Base-by-base conservation (phyloP, 2,329 filamentous ascomycete species). In the Xylaria hypoxylon region DNA sequence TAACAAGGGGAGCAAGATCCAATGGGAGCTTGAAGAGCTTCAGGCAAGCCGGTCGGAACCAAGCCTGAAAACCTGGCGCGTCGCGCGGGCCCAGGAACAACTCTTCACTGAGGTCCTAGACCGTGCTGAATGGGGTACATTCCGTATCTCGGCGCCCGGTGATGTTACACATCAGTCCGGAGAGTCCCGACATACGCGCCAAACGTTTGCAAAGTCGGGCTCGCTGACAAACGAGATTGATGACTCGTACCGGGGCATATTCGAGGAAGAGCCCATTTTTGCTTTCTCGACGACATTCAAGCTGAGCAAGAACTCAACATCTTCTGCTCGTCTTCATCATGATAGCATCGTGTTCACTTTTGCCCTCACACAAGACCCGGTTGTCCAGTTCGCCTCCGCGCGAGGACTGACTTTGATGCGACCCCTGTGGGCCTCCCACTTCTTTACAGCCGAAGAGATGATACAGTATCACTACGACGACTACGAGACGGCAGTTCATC, bases 181-280 rank as follows among this genome's bases (percentile, higher is more conserved):
- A 33, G 89, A 88, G 22, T 91, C 92, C 6, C 84, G 83, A 2
- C 68, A 83, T 8, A 80, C 96, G 24, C 87, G 92, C 59, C 87
- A 88, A 69, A 83, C 85, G 1, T 97, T 96, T 78, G 87, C 92
- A 0, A 83, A 84, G 64, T 89, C 85, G 13, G 90, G 92, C 4
- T 85, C 83, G 1, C 79, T 96, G 22, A 83, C 85, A 61, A 92
- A 96, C 74, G 77, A 83, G 52, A 84, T 90, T 17, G 92, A 96
- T 72, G 78, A 79, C n/a, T 78, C 81, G 0, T 94, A 90, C 78
- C 87, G 92, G 3, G 80, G 82, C 6, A 91, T 94, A 68, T 90
- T 91, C 83, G 90, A 94, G 57, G 85, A 92, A 33, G 91, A 95
- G 76, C 93, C 93, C 0, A 89, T 94, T 3, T 95, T 96, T 79